Conservation (phyloP, 139 green algal species). For the Haematococcus lacustris region DNA sequence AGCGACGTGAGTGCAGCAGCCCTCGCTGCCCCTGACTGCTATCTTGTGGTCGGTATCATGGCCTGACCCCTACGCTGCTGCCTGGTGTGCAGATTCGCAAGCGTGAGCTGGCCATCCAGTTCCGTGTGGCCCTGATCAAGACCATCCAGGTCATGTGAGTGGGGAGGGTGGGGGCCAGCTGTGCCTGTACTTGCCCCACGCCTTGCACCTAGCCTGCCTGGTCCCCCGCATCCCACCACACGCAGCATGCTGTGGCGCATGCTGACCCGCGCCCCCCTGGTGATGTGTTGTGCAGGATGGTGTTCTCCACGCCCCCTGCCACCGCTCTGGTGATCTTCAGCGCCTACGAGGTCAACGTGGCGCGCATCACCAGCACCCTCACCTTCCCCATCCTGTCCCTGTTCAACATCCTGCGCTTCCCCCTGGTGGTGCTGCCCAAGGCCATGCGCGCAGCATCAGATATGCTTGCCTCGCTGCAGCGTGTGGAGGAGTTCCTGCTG, state of each 20-base stretch:
- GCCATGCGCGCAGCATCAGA: slow-evolving; percentile 29
- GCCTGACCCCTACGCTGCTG: no score
- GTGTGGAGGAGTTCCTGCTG: slow-evolving; percentile 51
- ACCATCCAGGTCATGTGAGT: slow-evolving; percentile 3
- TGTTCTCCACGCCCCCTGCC: slow-evolving; percentile 3
- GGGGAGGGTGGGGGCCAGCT: no score
- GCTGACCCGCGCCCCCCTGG: no score
- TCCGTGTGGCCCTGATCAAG: background rate
- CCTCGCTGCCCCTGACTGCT: no score
- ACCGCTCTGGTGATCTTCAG: background rate
- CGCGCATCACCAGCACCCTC: background rate
- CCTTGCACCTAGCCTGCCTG: no score
- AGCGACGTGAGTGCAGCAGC: background rate
- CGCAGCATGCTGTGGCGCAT: no score
- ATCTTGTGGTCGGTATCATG: no score
- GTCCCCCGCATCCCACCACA: no score
- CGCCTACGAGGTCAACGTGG: background rate
- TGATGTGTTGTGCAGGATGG: no score
- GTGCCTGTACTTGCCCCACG: no score
- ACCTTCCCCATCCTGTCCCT: slow-evolving; percentile 42
- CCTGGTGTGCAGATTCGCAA: no score
- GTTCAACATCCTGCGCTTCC: slow-evolving; percentile 76
- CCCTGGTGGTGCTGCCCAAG: slow-evolving; percentile 69
- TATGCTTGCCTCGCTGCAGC: slow-evolving; percentile 25
- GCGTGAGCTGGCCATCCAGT: slow-evolving; percentile 1